Percentiles rank a stretch among this genome's conserved stretches.
These are phyloP conservation scores for Melastoma malabathricum DNA, from an alignment of 345 rosid genomes.

Conservation along the genomic window DNA sequence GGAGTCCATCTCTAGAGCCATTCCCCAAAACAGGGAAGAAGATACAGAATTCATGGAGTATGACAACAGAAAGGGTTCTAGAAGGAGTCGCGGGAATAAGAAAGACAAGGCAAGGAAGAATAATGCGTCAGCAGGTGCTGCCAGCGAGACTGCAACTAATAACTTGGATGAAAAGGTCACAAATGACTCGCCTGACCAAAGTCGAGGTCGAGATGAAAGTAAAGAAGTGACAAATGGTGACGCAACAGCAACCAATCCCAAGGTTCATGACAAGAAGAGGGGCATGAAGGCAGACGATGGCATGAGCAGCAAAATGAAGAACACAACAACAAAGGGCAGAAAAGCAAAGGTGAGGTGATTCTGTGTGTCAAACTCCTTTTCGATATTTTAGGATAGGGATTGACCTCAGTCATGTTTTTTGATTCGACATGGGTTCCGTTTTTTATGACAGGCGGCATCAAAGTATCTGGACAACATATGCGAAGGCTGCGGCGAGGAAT, in stretches of 20 bases:
- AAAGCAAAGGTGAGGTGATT: slow-evolving; percentile 46
- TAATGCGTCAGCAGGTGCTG: slow-evolving; percentile 16
- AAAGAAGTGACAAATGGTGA: slow-evolving; percentile 18
- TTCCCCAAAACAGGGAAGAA: slow-evolving; percentile 26
- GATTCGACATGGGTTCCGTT: not conserved
- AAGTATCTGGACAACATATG: slow-evolving; percentile 50
- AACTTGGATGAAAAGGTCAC: slow-evolving; percentile 11
- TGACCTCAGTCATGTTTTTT: not conserved
- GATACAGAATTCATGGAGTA: slow-evolving; percentile 23
- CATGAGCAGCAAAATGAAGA: slow-evolving; percentile 31
- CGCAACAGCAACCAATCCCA: slow-evolving; percentile 5
- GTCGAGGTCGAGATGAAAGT: slow-evolving; percentile 13
- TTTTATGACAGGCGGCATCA: slow-evolving; percentile 30
- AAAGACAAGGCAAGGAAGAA: slow-evolving; percentile 31
- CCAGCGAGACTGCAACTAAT: slow-evolving; percentile 15
- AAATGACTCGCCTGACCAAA: slow-evolving; percentile 16
- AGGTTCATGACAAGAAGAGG: slow-evolving; percentile 20
- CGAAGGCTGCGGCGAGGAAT: slow-evolving; percentile 73
- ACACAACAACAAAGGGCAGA: slow-evolving; percentile 64
- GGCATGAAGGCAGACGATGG: slow-evolving; percentile 24
- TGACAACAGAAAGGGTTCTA: slow-evolving; percentile 34
- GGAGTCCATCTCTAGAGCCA: slow-evolving; percentile 9
- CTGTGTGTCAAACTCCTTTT: not conserved
- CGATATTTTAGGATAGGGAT: not conserved
- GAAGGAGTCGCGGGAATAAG: slow-evolving; percentile 30